Conservation (phyloP, 805 yeast genomes). For the Priceomyces melissophilus region DNA sequence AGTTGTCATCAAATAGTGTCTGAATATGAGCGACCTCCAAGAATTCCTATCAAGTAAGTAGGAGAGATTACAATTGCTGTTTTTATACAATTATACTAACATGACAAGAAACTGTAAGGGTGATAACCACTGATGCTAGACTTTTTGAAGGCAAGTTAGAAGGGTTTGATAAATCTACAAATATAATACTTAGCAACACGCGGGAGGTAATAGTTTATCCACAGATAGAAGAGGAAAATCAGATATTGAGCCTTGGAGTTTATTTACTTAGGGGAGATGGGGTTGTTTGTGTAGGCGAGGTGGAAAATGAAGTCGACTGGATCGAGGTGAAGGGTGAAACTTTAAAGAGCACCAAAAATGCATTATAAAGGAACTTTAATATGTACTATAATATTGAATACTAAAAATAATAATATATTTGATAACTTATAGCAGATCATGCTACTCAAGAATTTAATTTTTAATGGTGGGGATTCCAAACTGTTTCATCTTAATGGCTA, state of each 20-base stretch:
- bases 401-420: background rate
- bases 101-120: conserved; percentile 34
- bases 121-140: conserved; percentile 43
- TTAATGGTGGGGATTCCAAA: conserved; percentile 55
- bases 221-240: conserved; percentile 35
- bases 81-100: conserved; percentile 11
- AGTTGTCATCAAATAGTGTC: background rate
- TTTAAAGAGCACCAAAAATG: conserved; percentile 39
- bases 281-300: conserved; percentile 53
- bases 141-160: conserved; percentile 40
- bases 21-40: conserved; percentile 27
- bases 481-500: conserved; percentile 79
- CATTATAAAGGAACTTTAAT: conserved; percentile 18
- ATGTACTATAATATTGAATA: too few species aligned
- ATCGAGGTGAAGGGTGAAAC: conserved; percentile 25
- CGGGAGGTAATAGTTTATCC: conserved; percentile 48
- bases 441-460: background rate
- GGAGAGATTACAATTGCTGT: background rate
- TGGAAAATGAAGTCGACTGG: conserved; percentile 45
- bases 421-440: background rate
- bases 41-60: conserved; percentile 32
- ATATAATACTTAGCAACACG: conserved; percentile 51
- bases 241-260: conserved; percentile 44
- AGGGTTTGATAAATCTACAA: conserved; percentile 66
- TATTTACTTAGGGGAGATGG: conserved; percentile 57